Conservation (phyloP, 371 early-diverging fungal species). For the Mucor indicus region DNA sequence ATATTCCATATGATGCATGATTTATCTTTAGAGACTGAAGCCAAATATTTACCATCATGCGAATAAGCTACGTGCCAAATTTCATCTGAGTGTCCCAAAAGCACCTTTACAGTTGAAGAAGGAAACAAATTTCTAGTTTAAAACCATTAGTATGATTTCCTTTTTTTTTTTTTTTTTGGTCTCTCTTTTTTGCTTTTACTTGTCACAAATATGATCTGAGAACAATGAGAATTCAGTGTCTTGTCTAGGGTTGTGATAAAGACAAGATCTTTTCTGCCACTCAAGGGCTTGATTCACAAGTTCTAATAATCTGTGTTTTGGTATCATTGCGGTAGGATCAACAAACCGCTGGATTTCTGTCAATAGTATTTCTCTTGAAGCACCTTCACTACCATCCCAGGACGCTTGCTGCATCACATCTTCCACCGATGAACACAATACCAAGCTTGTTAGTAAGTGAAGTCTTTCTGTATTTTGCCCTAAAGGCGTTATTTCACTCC, state of each 20-base stretch:
- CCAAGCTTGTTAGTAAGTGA: slow-evolving; percentile 59
- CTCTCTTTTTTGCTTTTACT: slow-evolving; percentile 33
- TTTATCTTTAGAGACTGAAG: slow-evolving; percentile 88
- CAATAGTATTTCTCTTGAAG: slow-evolving; percentile 67
- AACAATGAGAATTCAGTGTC: slow-evolving; percentile 57
- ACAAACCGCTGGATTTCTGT: slow-evolving; percentile 71
- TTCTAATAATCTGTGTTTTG: slow-evolving; percentile 73
- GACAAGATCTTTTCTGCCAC: slow-evolving; percentile 74
- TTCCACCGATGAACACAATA: slow-evolving; percentile 64
- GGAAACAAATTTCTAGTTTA: slow-evolving; percentile 21
- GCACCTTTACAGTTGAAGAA: slow-evolving; percentile 50
- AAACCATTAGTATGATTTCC: background rate
- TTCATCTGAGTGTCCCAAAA: slow-evolving; percentile 86
- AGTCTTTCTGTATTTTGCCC: slow-evolving; percentile 57
- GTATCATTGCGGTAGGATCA: slow-evolving; percentile 84
- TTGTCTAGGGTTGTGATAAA: slow-evolving; percentile 77
- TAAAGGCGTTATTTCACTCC: slow-evolving; percentile 73
- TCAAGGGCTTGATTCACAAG: slow-evolving; percentile 81
- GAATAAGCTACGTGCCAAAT: slow-evolving; percentile 96
- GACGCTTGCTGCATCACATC: slow-evolving; percentile 60
- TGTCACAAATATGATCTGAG: slow-evolving; percentile 75
- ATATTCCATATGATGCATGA: slow-evolving; percentile 87
- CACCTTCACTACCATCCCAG: slow-evolving; percentile 80
- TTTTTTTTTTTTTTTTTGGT: background rate
- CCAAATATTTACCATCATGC: slow-evolving; percentile 78